phyloP scores from a whole-genome alignment of 1,284 basidiomycete species.

The Nidula niveotomentosa region DNA sequence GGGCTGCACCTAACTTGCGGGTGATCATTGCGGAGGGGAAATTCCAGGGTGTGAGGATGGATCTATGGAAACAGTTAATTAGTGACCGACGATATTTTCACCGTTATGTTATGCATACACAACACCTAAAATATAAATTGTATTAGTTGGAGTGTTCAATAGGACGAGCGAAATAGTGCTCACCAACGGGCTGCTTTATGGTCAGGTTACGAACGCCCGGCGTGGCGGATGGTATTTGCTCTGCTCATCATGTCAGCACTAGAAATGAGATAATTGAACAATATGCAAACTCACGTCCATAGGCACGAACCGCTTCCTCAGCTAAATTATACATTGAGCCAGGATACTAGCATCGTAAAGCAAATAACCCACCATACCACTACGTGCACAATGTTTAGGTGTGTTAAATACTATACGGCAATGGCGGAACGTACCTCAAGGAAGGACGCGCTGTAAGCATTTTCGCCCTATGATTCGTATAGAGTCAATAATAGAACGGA shows the following conservation, averaged over 20 bases:
- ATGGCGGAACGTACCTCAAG: conserved; percentile 59
- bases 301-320: conserved; percentile 85
- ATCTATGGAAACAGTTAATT: conserved; percentile 35
- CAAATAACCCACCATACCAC: conserved; percentile 70
- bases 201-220: conserved; percentile 81
- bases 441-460: conserved; percentile 81
- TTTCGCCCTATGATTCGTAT: conserved; percentile 59
- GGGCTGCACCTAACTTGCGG: conserved; percentile 85
- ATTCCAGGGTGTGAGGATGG: conserved; percentile 86
- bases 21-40: conserved; percentile 96
- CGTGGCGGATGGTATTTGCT: conserved; percentile 82
- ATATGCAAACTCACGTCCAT: conserved; percentile 57
- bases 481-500: not conserved
- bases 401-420: not conserved
- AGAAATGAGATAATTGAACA: not conserved
- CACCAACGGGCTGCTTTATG: conserved; percentile 94
- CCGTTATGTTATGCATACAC: conserved; percentile 18
- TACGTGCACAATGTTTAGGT: conserved; percentile 21
- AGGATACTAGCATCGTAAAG: not conserved
- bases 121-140: conserved; percentile 36
- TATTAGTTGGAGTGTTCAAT: not conserved
- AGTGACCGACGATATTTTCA: not conserved
- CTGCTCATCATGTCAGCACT: conserved; percentile 29
- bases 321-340: conserved; percentile 41
- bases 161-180: conserved; percentile 15